Base-by-base conservation (phyloP, 495 filamentous ascomycete genomes). In the Penicillium pulvis region DNA sequence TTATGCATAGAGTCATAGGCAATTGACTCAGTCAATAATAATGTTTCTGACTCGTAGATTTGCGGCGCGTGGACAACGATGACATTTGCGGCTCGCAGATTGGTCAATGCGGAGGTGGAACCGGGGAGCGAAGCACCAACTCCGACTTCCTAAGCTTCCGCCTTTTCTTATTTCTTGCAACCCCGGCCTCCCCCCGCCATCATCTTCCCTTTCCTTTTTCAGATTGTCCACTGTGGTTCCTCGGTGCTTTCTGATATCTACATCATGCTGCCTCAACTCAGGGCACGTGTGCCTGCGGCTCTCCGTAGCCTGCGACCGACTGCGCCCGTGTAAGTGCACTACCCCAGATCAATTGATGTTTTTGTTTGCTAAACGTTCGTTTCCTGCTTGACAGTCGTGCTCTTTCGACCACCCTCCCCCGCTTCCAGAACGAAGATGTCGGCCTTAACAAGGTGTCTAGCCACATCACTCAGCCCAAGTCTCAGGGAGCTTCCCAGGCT, bases 401-500 rank as follows among this genome's bases (percentile, higher is more conserved):
- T n/a, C 68, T 83, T 17, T 80, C 79, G 0, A 79, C 80, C 12
- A 78, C 81, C 28, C 62, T 78, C 39, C 71, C 77, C 24, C 74
- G 64, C 46, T 75, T 71, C 55, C 70, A 73, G 51, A 77, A 78
- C 16, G 60, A 66, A 23, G 62, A 68, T 43, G 62, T 68, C 43
- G 74, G 64, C 47, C 71, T 97, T 59, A 98, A 98, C 82, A 88
- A 87, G 73, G 82, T 90, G 73, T 96, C 93, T 52, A 79, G 84
- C 49, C 67, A 80, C 67, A 88, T 98, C 80, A 98, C 94, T 42
- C 92, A 97, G 73, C 95, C 92, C 62, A 97, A 93, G 74, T 91
- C 94, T 26, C 94, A 98, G 80, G 94, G 94, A 66, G 94, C 95
- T 44, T 97, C 93, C 33, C 94, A 98, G 80, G 95, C 95, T 57